Base-by-base conservation (phyloP, 352 stramenopile genomes). In the Pythium aquatile region DNA sequence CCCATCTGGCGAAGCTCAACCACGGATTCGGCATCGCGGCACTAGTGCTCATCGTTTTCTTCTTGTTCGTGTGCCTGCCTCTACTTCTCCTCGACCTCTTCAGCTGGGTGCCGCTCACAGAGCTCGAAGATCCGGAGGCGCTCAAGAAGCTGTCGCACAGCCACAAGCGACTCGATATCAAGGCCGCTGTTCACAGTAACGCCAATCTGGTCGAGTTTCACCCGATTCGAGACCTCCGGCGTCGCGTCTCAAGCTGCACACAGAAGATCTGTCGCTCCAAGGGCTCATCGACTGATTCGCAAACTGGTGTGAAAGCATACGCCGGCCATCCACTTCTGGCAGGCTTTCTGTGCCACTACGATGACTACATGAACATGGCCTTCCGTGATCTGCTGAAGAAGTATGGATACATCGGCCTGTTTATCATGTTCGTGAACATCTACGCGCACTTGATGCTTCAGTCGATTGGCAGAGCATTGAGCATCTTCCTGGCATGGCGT, bases 11-110 rank as follows among this genome's bases (percentile, higher is more conserved):
- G 1, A 68, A 67, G 14, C 30, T 74, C 42, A 85, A 87, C 55
- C 75, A 77, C 26, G 68, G 65, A 0, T 71, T 87, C 37, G 76
- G 77, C 2, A 56, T 87, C 29, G 58, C 39, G 1, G 75, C 66
- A 14, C 28, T 83, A 2, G 53, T 81, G 10, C 57, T 88, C 13
- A 76, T 86, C 32, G 52, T 75, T 14, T 54, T 72, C 0, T 88
- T 79, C 48, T 65, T 88, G 5, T 88, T 83, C 35, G 61, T 86
- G 2, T 86, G 72, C 39, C 42, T 88, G 28, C 79, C 79, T 5
- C 52, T 86, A 24, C 66, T 88, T 28, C 66, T 88, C 13, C 65
- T 88, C 0, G 77, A 88, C 52, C 55, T 88, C 28, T 88, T 76
- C 66, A 85, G 73, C 24, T 85, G 77, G 79, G 75, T 85, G 20